These are phyloP conservation scores for Candida pseudofarinosa DNA, from an alignment of 805 yeast genomes.

Conservation along the genomic window DNA sequence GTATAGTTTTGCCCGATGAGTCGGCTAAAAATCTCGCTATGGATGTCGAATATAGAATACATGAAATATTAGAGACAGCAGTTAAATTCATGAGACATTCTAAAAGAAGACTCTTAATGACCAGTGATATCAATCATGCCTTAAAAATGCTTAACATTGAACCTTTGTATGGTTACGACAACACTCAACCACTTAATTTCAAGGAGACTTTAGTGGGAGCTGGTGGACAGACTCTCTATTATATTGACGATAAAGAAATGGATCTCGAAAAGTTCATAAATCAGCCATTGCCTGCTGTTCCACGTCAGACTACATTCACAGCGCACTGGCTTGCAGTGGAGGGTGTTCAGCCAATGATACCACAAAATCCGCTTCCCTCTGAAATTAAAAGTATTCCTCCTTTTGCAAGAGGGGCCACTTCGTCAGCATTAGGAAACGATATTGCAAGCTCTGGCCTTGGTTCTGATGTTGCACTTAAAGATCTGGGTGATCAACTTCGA, in stretches of 20 bases:
- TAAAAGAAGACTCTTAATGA: constrained; percentile 74
- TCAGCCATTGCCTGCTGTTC: constrained; percentile 92
- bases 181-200: constrained; percentile 65
- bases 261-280: constrained; percentile 92
- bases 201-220: constrained; percentile 80
- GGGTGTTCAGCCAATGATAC: constrained; percentile 96
- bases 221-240: constrained; percentile 90
- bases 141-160: constrained; percentile 84
- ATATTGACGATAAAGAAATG: constrained; percentile 86
- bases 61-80: constrained; percentile 94
- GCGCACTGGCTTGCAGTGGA: constrained; percentile 98
- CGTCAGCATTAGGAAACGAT: constrained; percentile 39
- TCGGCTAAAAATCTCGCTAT: constrained; percentile 92
- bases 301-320: constrained; percentile 86
- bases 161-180: constrained; percentile 87
- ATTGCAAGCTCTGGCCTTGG: constrained; percentile 27
- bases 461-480: constrained; percentile 8
- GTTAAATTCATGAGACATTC: constrained; percentile 93
- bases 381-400: constrained; percentile 81
- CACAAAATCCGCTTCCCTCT: constrained; percentile 85
- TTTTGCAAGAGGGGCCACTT: constrained; percentile 75
- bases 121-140: constrained; percentile 79
- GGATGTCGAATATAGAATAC: constrained; percentile 98
- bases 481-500: constrained; percentile 11
- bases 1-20: constrained; percentile 82